These are phyloP conservation scores for Melaleuca alternifolia DNA, from an alignment of 345 rosid species.

Conservation along the genomic window DNA sequence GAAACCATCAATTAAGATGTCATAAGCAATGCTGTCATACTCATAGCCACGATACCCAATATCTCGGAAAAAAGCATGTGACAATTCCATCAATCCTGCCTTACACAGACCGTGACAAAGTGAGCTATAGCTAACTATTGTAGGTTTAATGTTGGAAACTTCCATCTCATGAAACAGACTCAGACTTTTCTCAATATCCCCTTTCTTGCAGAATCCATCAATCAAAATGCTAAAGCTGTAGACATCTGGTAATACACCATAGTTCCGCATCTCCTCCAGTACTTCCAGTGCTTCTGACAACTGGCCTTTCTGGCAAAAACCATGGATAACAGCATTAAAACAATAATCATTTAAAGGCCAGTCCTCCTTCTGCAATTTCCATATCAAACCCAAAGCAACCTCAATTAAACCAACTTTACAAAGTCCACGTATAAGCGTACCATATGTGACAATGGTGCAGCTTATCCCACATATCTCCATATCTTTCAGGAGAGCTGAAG, in stretches of 20 bases:
- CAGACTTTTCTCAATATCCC: constrained; percentile 21
- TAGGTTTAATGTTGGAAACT: constrained; percentile 16
- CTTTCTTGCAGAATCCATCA: constrained; percentile 37
- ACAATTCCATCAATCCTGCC: constrained; percentile 15
- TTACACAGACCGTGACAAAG: constrained; percentile 20
- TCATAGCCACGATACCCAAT: constrained; percentile 23
- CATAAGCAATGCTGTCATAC: constrained; percentile 21
- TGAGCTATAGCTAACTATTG: constrained; percentile 27
- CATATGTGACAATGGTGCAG: constrained; percentile 27
- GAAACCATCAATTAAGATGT: constrained; percentile 26
- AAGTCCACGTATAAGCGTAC: constrained; percentile 31
- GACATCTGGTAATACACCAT: constrained; percentile 21
- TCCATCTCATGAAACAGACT: constrained; percentile 33
- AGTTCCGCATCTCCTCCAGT: constrained; percentile 36
- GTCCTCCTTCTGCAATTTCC: constrained; percentile 8
- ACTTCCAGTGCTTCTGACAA: constrained; percentile 18
- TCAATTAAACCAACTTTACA: constrained; percentile 29
- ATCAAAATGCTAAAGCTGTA: constrained; percentile 43
- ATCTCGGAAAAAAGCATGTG: constrained; percentile 10
- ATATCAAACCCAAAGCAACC: constrained; percentile 16
- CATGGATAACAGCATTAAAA: constrained; percentile 43
- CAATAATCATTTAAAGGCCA: constrained; percentile 26
- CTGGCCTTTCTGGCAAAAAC: constrained; percentile 38
- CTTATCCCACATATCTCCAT: constrained; percentile 25
- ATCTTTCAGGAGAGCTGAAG: constrained; percentile 23